Conservation (phyloP, 352 stramenopile species). For the Phytophthora ohioensis region DNA sequence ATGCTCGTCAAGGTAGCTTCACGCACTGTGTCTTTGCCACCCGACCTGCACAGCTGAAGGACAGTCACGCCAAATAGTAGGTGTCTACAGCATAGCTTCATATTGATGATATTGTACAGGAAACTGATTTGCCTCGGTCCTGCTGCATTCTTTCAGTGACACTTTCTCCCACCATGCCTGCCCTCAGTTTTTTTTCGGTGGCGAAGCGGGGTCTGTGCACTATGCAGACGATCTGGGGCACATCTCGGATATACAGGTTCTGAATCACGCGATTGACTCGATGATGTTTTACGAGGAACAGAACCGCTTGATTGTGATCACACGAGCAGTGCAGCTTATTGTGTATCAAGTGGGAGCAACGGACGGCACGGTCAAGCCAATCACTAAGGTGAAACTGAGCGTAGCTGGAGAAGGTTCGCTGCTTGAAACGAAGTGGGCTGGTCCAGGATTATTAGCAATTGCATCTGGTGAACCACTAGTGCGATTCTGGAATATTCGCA, state of each 20-base stretch:
- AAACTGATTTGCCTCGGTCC: background rate
- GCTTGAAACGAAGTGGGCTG: slow-evolving; percentile 89
- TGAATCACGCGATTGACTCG: slow-evolving; percentile 88
- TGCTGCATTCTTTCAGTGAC: slow-evolving; percentile 36
- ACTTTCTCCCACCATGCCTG: slow-evolving; percentile 65
- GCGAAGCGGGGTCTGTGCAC: slow-evolving; percentile 89
- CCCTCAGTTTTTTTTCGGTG: slow-evolving; percentile 94
- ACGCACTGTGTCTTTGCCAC: slow-evolving; percentile 91
- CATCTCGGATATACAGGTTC: slow-evolving; percentile 90
- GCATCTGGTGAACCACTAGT: slow-evolving; percentile 90
- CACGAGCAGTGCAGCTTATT: slow-evolving; percentile 85
- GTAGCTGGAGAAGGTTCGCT: slow-evolving; percentile 86
- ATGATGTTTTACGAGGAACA: slow-evolving; percentile 92
- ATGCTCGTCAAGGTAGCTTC: slow-evolving; percentile 86
- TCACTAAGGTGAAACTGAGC: slow-evolving; percentile 91
- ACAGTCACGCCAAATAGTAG: slow-evolving; percentile 60
- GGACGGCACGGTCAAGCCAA: slow-evolving; percentile 87
- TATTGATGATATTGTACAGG: background rate
- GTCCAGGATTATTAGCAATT: slow-evolving; percentile 90
- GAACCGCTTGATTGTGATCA: slow-evolving; percentile 92
- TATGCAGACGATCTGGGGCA: slow-evolving; percentile 94
- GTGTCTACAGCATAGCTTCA: background rate
- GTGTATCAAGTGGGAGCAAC: slow-evolving; percentile 88
- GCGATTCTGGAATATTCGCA: slow-evolving; percentile 93
- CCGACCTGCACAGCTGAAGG: slow-evolving; percentile 40